These are phyloP conservation scores for Trebouxia sp. DNA, from an alignment of 139 green algal species.

Conservation along the genomic window DNA sequence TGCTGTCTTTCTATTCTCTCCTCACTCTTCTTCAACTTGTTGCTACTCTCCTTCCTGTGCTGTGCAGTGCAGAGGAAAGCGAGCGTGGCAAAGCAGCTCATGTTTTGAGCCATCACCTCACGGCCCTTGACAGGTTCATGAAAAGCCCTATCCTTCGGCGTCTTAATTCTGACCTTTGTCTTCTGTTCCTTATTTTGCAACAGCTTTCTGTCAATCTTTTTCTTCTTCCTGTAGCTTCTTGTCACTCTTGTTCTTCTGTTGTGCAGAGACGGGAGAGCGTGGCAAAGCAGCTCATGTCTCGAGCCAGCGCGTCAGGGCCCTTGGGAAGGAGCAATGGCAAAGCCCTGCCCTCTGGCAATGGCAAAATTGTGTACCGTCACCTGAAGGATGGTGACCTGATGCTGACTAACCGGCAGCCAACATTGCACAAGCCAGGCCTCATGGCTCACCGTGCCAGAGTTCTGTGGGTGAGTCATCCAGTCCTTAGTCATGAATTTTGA, in stretches of 20 bases:
- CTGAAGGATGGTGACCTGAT: constrained; percentile 93
- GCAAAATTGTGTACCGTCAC: constrained; percentile 90
- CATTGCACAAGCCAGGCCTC: constrained; percentile 95
- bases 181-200: too few species aligned
- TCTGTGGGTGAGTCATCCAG: constrained; percentile 35
- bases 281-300: constrained; percentile 80
- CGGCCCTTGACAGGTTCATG: too few species aligned
- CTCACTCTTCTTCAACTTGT: too few species aligned
- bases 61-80: not conserved
- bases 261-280: constrained; percentile 66
- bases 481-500: too few species aligned
- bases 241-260: not conserved
- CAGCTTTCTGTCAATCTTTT: too few species aligned
- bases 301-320: not conserved
- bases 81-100: not conserved
- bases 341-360: constrained; percentile 24
- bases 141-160: too few species aligned
- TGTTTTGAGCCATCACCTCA: not conserved
- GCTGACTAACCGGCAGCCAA: constrained; percentile 98
- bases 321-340: not conserved
- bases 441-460: constrained; percentile 74
- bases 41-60: too few species aligned
- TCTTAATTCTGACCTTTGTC: too few species aligned
- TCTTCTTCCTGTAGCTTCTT: too few species aligned
- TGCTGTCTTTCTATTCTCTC: too few species aligned